These are phyloP conservation scores for Naganishia onofrii DNA, from an alignment of 768 basidiomycete genomes.

Conservation along the genomic window DNA sequence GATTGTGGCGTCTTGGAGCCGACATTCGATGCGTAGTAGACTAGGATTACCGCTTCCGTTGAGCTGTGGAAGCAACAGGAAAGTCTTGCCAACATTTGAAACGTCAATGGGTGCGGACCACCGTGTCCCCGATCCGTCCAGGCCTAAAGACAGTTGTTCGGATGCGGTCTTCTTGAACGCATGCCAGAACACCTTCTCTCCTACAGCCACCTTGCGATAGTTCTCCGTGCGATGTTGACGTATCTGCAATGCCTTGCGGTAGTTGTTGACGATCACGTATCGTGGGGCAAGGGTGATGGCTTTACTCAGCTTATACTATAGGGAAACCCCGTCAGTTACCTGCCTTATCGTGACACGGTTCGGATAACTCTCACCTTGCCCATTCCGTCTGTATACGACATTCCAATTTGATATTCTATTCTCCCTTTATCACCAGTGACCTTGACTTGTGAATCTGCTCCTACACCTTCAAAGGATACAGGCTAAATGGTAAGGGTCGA, in stretches of 20 bases:
- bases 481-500: conserved; percentile 55
- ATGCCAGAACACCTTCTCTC: conserved; percentile 67
- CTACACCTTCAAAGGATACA: conserved; percentile 85
- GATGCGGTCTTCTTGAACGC: conserved; percentile 62
- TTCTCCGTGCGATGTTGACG: conserved; percentile 71
- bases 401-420: conserved; percentile 69
- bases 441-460: conserved; percentile 79
- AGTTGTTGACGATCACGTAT: conserved; percentile 81
- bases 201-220: conserved; percentile 64
- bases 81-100: conserved; percentile 74
- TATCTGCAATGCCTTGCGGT: conserved; percentile 67
- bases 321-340: conserved; percentile 14
- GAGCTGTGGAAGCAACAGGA: conserved; percentile 30
- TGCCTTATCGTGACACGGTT: neutral
- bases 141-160: conserved; percentile 76
- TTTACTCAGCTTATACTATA: conserved; percentile 82
- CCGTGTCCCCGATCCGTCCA: conserved; percentile 75
- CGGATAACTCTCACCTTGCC: conserved; percentile 61
- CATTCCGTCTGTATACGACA: conserved; percentile 89
- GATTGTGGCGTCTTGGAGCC: conserved; percentile 81
- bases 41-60: conserved; percentile 11
- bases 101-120: conserved; percentile 93
- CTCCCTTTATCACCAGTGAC: conserved; percentile 65
- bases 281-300: conserved; percentile 87
- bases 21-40: conserved; percentile 60